Evolutionary conservation across 2,329 filamentous ascomycete species (phyloP).

Genomic region (Stachybotrys chartarum): DNA sequence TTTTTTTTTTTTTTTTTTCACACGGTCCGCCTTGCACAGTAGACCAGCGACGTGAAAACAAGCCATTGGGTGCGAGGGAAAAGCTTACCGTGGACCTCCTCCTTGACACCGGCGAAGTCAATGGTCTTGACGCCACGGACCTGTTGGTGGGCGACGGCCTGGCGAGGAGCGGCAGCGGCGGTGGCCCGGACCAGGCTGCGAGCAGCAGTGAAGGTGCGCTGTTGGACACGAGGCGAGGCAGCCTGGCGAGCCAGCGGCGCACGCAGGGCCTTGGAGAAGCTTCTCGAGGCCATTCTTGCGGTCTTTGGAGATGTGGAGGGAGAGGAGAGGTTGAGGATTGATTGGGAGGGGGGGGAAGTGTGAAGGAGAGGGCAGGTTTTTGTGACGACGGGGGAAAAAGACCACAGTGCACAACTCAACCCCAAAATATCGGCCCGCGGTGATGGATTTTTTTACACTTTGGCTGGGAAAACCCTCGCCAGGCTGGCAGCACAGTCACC

Average conservation of each 20-base stretch:
- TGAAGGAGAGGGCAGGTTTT: too few relatives aligned
- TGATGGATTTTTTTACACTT: background rate
- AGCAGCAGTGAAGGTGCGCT: conserved; percentile 56
- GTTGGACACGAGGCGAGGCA: conserved; percentile 51
- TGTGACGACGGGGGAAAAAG: too few relatives aligned
- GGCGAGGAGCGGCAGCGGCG: conserved; percentile 41
- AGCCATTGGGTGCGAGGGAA: conserved; percentile 3
- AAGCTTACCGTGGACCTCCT: conserved; percentile 79
- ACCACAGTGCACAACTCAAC: too few relatives aligned
- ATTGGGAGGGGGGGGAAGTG: background rate
- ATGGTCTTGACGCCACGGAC: conserved; percentile 93
- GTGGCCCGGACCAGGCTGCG: conserved; percentile 49
- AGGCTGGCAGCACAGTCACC: background rate
- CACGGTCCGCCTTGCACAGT: background rate
- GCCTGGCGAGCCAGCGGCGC: conserved; percentile 57
- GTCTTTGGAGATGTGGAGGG: conserved; percentile 11
- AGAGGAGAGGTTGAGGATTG: conserved; percentile 1
- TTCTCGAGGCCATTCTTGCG: conserved; percentile 64
- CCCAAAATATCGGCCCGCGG: background rate
- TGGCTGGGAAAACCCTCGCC: background rate
- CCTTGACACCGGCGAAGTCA: conserved; percentile 93
- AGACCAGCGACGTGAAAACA: background rate
- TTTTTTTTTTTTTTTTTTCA: background rate
- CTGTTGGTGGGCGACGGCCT: conserved; percentile 58
- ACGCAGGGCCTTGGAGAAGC: conserved; percentile 61